Conservation (phyloP, 2,329 filamentous ascomycete genomes). For the Aspergillus pseudoviridinutans region DNA sequence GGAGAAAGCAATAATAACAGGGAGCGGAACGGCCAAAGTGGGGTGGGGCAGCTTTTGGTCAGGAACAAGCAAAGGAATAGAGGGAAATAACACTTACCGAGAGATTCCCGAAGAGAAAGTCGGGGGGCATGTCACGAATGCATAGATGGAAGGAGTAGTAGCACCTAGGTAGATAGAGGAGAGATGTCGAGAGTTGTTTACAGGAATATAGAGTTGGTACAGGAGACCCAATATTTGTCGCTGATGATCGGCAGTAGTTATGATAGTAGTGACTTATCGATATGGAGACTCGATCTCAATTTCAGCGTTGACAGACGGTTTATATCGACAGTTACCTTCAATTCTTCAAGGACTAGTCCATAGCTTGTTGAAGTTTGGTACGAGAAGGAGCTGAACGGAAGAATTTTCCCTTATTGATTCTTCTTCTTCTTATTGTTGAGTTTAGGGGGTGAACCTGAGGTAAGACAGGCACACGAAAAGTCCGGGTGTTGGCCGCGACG, state of each 20-base stretch:
- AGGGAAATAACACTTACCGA: not conserved
- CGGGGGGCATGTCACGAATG: not conserved
- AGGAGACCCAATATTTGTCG: not conserved
- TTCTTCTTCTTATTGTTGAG: not conserved
- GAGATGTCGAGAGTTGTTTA: not conserved
- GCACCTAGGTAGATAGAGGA: not conserved
- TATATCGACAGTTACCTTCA: not conserved
- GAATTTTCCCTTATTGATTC: not conserved
- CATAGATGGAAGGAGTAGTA: not conserved
- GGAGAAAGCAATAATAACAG: slow-evolving; percentile 16
- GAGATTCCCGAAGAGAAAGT: not conserved
- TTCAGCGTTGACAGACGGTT: not conserved
- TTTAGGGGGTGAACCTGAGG: not conserved
- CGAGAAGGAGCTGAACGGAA: not conserved
- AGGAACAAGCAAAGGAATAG: not conserved
- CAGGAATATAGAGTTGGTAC: too few relatives aligned
- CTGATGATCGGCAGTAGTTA: not conserved
- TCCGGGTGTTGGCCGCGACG: not conserved
- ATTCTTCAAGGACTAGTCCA: not conserved
- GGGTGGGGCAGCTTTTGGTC: slow-evolving; percentile 12
- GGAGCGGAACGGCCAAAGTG: slow-evolving; percentile 16
- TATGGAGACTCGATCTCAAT: not conserved
- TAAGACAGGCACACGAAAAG: not conserved
- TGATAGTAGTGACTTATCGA: not conserved
- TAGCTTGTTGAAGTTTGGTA: not conserved